A percentile compares a stretch with the other conserved stretches of the same genome.
phyloP scores from a whole-genome alignment of 1,284 basidiomycete genomes.

The Austroboletus novae-zelandiae region DNA sequence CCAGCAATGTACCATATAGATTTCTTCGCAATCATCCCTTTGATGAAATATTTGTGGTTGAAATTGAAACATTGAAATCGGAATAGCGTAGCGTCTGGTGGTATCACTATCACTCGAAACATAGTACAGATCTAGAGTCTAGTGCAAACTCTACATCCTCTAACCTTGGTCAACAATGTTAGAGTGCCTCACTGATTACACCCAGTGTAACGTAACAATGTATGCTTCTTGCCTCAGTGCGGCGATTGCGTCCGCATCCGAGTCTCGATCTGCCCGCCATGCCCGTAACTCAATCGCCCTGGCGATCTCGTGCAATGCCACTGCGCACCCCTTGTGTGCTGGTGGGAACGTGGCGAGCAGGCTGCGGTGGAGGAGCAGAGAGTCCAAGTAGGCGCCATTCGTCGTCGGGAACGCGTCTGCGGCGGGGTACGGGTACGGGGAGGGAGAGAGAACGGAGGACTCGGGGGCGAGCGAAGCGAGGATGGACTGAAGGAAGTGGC shows the following conservation, averaged over 20 bases:
- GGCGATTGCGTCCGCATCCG: conserved; percentile 61
- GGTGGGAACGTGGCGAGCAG: conserved; percentile 57
- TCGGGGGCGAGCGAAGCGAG: conserved; percentile 40
- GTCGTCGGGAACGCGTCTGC: conserved; percentile 58
- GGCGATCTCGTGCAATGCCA: conserved; percentile 62
- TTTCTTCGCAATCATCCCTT: neutral
- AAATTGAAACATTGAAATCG: too few species aligned
- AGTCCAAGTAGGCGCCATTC: conserved; percentile 69
- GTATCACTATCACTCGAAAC: neutral
- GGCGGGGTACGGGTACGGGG: conserved; percentile 58
- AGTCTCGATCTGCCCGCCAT: conserved; percentile 65
- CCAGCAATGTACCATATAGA: conserved; percentile 16
- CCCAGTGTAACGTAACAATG: conserved; percentile 26
- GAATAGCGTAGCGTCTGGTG: neutral
- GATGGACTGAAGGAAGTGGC: conserved; percentile 63
- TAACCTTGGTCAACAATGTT: neutral
- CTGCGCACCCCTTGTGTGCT: conserved; percentile 59
- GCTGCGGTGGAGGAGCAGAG: conserved; percentile 71
- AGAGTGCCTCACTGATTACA: conserved; percentile 4
- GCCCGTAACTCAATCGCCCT: conserved; percentile 53
- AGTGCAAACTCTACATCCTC: neutral
- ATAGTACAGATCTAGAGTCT: neutral
- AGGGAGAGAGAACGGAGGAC: conserved; percentile 36
- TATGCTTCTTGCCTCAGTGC: conserved; percentile 62
- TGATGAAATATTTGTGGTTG: neutral